Percentiles rank a stretch among this genome's conserved stretches.
These are phyloP conservation scores for Aspergillus ochraceus DNA, from an alignment of 2,329 filamentous ascomycete species.

Conservation along the genomic window DNA sequence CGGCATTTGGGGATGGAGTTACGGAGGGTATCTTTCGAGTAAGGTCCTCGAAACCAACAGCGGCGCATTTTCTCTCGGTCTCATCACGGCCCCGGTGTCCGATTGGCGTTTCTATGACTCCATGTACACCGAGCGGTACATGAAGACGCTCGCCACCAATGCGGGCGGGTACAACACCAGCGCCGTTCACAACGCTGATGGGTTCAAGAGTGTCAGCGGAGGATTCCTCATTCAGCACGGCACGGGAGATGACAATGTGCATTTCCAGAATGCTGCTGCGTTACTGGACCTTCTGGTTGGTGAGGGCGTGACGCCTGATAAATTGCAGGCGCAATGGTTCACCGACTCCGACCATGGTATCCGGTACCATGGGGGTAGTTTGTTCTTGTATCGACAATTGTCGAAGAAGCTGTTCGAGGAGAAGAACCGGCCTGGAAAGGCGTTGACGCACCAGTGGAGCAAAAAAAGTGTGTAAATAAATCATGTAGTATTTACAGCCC, in stretches of 20 bases:
- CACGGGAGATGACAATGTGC: constrained; percentile 70
- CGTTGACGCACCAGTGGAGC: constrained; percentile 49
- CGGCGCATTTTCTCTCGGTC: constrained; percentile 61
- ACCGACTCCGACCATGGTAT: constrained; percentile 67
- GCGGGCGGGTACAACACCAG: constrained; percentile 60
- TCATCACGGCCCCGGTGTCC: constrained; percentile 65
- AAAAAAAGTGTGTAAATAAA: not conserved
- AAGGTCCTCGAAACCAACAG: constrained; percentile 66
- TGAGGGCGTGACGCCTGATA: constrained; percentile 58
- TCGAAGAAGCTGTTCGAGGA: constrained; percentile 62
- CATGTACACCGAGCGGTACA: constrained; percentile 72
- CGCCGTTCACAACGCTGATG: constrained; percentile 57
- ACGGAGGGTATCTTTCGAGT: constrained; percentile 64
- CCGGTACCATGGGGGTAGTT: constrained; percentile 55
- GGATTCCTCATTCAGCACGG: constrained; percentile 65
- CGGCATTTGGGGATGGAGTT: constrained; percentile 70
- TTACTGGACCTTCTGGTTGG: constrained; percentile 63
- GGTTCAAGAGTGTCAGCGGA: constrained; percentile 64
- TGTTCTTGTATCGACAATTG: constrained; percentile 64
- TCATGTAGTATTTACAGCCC: not conserved
- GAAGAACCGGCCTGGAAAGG: constrained; percentile 50
- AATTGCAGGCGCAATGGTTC: constrained; percentile 65
- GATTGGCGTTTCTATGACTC: constrained; percentile 73
- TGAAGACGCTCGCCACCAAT: constrained; percentile 63
- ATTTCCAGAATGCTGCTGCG: constrained; percentile 66